Evolutionary conservation across 2,329 filamentous ascomycete genomes (phyloP), one percentile per base, ranked within the genome.

Genomic region (Cladosporium velox): DNA sequence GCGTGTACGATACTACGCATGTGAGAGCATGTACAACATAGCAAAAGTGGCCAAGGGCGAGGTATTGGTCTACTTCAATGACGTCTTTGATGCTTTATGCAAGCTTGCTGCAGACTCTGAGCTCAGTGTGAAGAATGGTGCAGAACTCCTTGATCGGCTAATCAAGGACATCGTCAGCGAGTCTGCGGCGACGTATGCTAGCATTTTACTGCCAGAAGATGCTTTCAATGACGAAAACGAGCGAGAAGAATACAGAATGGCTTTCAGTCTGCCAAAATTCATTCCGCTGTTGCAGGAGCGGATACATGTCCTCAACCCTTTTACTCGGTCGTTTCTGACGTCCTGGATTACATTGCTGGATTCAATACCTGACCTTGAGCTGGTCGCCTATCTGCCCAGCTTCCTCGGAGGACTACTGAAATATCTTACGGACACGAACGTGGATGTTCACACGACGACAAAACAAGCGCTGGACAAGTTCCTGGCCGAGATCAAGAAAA

Each of bases 21-120:
- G 95, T 80, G 95, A 99, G 82, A 96, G 93, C 79, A 99, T 99
- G 95, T 99, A 99, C 82, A 99, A 99, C 79, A 99, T 99, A 76
- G 93, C 95, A 75, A 99, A 99, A 81, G 95, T 99, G 58, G 95
- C 94, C 67, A 99, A 99, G 80, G 95, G 96, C 44, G 95, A 99
- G 79, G 95, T 99, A 24, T 80, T 99, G 70, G 87, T 96, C 49
- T 99, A 97, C 83, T 99, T 99, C 80, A 99, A 99, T 80, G 91
- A 96, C 74, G 95, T 99, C 69, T 99, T 99, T 76, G 95, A 99
- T 81, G 93, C 95, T 26, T 83, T 99, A 64, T 97, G 93, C 82
- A 98, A 97, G 86, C 87, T 99, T 72, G 93, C 94, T 18, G 95
- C 95, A 58, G 95, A 99, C 77, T 94, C 93, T 0, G 96, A 99